A percentile compares a stretch with the other conserved stretches of the same genome.
These are phyloP conservation scores for Fusarium haematococcum DNA, from an alignment of 2,329 filamentous ascomycete genomes.

Conservation along the genomic window DNA sequence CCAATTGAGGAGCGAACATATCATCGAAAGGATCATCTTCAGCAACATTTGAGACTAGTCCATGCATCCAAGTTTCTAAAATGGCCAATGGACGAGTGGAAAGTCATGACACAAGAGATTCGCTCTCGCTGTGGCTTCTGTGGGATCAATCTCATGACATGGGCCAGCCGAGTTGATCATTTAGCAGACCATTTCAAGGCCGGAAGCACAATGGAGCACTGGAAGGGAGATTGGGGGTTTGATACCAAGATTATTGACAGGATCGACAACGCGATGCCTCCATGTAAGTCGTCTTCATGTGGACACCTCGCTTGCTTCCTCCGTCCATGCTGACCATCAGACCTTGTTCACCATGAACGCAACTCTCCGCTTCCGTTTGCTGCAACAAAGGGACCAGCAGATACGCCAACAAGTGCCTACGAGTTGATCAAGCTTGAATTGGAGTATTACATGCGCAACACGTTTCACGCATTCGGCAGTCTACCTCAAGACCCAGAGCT, in stretches of 20 bases:
- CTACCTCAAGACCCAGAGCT: slow-evolving; percentile 24
- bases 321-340: slow-evolving; percentile 8
- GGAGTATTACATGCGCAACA: slow-evolving; percentile 33
- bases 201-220: slow-evolving; percentile 55
- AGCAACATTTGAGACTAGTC: slow-evolving; percentile 55
- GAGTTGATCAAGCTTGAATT: slow-evolving; percentile 34
- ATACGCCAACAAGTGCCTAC: slow-evolving; percentile 36
- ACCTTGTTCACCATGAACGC: slow-evolving; percentile 39
- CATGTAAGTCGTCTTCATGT: slow-evolving; percentile 46
- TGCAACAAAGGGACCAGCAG: slow-evolving; percentile 33
- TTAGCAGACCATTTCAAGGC: slow-evolving; percentile 57
- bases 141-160: slow-evolving; percentile 50
- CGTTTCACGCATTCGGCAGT: slow-evolving; percentile 10
- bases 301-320: no score
- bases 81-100: slow-evolving; percentile 50
- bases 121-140: slow-evolving; percentile 57
- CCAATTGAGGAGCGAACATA: slow-evolving; percentile 57
- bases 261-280: slow-evolving; percentile 57
- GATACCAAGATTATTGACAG: slow-evolving; percentile 52
- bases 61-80: slow-evolving; percentile 54
- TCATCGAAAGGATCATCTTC: slow-evolving; percentile 57
- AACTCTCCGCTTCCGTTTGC: slow-evolving; percentile 33
- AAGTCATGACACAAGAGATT: slow-evolving; percentile 51
- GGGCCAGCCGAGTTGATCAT: slow-evolving; percentile 52
- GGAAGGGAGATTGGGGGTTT: slow-evolving; percentile 59